These are phyloP conservation scores for Theileria sp. DNA, from an alignment of 169 alveolate genomes.

Conservation along the genomic window DNA sequence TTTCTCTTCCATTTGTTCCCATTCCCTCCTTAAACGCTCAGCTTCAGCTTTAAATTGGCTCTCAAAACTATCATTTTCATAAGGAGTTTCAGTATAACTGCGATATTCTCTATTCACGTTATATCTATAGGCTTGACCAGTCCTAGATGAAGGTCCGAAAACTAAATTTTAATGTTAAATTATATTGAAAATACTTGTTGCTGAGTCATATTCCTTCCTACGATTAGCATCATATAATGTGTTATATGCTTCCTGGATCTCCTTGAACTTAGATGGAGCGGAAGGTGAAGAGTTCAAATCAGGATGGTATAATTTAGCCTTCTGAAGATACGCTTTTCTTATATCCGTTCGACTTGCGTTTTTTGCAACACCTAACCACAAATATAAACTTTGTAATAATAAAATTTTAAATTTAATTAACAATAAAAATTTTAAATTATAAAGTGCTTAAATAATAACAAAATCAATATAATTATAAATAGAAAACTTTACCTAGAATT, in stretches of 20 bases:
- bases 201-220: slow-evolving; percentile 63
- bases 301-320: slow-evolving; percentile 90
- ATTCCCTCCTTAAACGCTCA: slow-evolving; percentile 62
- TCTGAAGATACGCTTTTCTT: slow-evolving; percentile 85
- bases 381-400: background rate
- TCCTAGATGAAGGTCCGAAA: slow-evolving; percentile 29
- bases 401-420: background rate
- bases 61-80: slow-evolving; percentile 52
- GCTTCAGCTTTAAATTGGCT: slow-evolving; percentile 67
- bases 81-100: slow-evolving; percentile 30
- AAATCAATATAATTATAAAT: background rate
- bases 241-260: slow-evolving; percentile 85
- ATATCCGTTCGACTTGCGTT: slow-evolving; percentile 83
- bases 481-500: slow-evolving; percentile 47
- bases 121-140: slow-evolving; percentile 9
- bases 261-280: slow-evolving; percentile 80
- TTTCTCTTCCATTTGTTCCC: slow-evolving; percentile 69
- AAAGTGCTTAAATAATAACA: background rate
- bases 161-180: slow-evolving; percentile 4
- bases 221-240: slow-evolving; percentile 78
- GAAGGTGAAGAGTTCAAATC: slow-evolving; percentile 83
- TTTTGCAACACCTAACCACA: slow-evolving; percentile 69
- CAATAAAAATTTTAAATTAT: background rate
- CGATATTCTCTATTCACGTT: slow-evolving; percentile 23
- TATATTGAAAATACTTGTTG: slow-evolving; percentile 16